phyloP scores from a whole-genome alignment of 352 stramenopile species.

The Phytophthora uliginosa region DNA sequence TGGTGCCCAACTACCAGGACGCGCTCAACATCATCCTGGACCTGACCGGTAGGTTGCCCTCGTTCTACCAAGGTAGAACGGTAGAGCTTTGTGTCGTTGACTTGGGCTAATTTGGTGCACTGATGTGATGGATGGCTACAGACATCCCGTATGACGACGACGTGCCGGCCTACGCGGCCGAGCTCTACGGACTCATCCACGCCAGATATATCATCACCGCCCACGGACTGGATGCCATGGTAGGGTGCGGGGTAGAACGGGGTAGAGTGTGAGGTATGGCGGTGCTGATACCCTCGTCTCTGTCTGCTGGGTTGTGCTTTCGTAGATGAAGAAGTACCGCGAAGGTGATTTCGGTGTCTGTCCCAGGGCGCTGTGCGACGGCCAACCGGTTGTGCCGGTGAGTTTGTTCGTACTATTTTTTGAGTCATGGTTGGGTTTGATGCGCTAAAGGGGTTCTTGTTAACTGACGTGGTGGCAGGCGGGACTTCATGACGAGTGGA shows the following conservation, averaged over 20 bases:
- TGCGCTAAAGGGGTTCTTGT: neutral
- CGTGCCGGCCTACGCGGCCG: constrained; percentile 86
- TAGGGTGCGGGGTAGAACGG: constrained; percentile 28
- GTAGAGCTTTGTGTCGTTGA: neutral
- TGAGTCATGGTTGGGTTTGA: constrained; percentile 1
- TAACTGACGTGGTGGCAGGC: constrained; percentile 42
- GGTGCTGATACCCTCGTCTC: neutral
- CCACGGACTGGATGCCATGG: constrained; percentile 90
- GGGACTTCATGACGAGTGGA: constrained; percentile 89
- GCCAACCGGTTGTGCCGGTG: constrained; percentile 87
- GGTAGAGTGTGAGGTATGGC: neutral
- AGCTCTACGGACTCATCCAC: constrained; percentile 92
- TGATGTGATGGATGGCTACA: constrained; percentile 33
- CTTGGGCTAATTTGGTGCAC: no score
- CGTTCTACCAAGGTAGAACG: neutral
- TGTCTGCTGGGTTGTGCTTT: neutral
- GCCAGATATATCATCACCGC: constrained; percentile 93
- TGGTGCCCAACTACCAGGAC: constrained; percentile 92
- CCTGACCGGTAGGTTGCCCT: constrained; percentile 65
- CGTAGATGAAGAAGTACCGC: constrained; percentile 91
- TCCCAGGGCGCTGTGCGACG: constrained; percentile 85
- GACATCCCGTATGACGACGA: constrained; percentile 93
- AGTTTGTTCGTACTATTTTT: constrained; percentile 15
- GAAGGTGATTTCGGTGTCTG: constrained; percentile 91
- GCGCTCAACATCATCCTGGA: constrained; percentile 95